Conservation (phyloP, 768 basidiomycete species). For the Pholiota molesta region DNA sequence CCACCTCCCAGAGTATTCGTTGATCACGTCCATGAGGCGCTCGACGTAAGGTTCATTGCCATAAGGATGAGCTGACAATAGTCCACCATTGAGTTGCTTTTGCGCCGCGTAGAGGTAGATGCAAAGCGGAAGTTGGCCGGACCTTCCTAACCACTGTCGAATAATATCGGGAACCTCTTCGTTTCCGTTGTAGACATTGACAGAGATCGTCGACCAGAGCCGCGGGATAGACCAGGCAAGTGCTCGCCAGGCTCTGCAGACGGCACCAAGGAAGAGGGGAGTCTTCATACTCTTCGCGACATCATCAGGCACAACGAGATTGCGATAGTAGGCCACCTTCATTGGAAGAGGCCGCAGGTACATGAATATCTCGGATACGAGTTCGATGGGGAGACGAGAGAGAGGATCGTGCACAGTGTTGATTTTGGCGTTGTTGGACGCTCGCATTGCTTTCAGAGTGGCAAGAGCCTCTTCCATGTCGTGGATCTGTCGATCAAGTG, state of each 20-base stretch:
- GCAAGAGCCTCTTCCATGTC: background rate
- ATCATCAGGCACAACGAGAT: background rate
- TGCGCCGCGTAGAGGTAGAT: conserved; percentile 3
- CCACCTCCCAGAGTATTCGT: background rate
- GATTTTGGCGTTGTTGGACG: background rate
- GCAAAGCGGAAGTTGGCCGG: conserved; percentile 3
- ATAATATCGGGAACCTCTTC: background rate
- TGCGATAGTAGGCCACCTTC: background rate
- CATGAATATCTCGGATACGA: conserved; percentile 5
- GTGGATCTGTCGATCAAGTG: too few relatives aligned
- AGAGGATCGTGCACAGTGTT: background rate
- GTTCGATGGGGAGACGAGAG: background rate
- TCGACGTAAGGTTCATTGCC: background rate
- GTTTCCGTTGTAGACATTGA: conserved; percentile 5
- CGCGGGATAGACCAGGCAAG: conserved; percentile 11
- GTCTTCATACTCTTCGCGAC: background rate
- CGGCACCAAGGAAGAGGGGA: conserved; percentile 4
- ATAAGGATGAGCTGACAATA: background rate
- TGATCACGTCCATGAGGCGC: background rate
- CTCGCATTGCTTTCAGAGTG: background rate
- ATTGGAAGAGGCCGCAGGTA: background rate
- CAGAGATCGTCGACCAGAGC: conserved; percentile 7
- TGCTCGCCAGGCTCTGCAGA: conserved; percentile 8
- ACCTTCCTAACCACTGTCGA: background rate
- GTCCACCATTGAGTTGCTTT: background rate